Evolutionary conservation across 2,329 filamentous ascomycete species (phyloP).

Genomic region (Xylaria hypoxylon): DNA sequence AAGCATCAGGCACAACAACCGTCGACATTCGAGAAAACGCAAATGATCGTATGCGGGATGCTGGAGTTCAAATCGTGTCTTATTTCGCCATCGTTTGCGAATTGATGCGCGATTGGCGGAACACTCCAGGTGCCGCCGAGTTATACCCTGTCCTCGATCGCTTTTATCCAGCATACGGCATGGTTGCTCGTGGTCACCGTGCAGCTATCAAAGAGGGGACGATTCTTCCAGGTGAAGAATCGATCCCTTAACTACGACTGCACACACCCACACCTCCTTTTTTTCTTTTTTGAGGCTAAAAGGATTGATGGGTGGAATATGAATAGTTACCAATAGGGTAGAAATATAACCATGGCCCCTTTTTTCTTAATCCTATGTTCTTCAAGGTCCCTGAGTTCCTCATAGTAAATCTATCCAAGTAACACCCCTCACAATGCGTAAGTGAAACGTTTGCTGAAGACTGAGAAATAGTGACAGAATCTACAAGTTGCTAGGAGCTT

Average conservation of each 20-base stretch:
- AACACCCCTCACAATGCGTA: too few species aligned
- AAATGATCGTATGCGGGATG: slow-evolving; percentile 74
- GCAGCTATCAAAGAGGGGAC: slow-evolving; percentile 71
- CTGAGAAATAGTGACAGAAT: too few species aligned
- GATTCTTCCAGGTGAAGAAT: slow-evolving; percentile 66
- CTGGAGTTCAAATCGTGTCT: slow-evolving; percentile 73
- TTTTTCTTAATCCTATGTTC: not conserved
- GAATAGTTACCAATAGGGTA: not conserved
- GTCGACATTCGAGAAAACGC: slow-evolving; percentile 70
- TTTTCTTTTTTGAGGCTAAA: not conserved
- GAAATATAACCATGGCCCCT: not conserved
- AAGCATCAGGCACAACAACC: slow-evolving; percentile 75
- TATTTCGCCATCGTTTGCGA: slow-evolving; percentile 74
- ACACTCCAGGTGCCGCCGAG: slow-evolving; percentile 63
- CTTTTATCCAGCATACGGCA: slow-evolving; percentile 74
- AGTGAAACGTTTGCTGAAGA: too few species aligned
- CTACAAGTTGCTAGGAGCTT: too few species aligned
- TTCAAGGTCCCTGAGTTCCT: not conserved
- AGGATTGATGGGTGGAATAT: too few species aligned
- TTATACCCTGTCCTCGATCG: slow-evolving; percentile 73
- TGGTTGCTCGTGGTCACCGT: slow-evolving; percentile 70
- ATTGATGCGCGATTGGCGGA: slow-evolving; percentile 78
- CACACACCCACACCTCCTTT: too few species aligned
- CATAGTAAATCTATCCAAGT: too few species aligned
- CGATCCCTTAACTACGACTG: slow-evolving; percentile 14